phyloP scores from a whole-genome alignment of 805 yeast genomes.

The Kuraishia ogatae region DNA sequence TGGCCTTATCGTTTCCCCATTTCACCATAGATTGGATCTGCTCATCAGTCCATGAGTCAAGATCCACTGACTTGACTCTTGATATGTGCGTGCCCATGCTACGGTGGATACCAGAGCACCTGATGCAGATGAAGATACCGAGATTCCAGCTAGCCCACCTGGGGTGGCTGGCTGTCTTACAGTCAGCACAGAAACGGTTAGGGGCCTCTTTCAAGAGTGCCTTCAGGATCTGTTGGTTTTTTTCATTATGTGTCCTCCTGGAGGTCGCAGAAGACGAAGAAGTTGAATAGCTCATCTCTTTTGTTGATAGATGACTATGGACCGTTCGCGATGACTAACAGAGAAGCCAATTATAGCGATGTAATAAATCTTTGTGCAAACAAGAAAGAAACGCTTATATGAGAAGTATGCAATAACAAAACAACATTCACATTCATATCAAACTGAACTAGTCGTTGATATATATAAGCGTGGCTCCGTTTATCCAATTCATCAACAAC shows the following conservation, averaged over 20 bases:
- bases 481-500: neutral
- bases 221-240: conserved; percentile 64
- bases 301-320: neutral
- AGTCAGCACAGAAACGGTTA: conserved; percentile 83
- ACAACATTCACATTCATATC: no score
- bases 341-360: neutral
- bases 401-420: neutral
- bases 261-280: neutral
- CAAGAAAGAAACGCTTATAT: neutral
- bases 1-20: conserved; percentile 83
- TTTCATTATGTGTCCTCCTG: conserved; percentile 22
- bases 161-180: conserved; percentile 84
- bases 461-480: no score
- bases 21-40: conserved; percentile 73
- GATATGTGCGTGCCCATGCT: conserved; percentile 94
- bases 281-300: neutral
- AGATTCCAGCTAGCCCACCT: conserved; percentile 97
- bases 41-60: conserved; percentile 95
- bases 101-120: conserved; percentile 94
- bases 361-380: neutral
- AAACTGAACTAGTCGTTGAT: no score
- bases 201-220: conserved; percentile 68
- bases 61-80: conserved; percentile 85
- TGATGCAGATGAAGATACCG: conserved; percentile 87
- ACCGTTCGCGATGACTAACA: neutral